These are phyloP conservation scores for Candida sp. DNA, from an alignment of 1,139 yeast species.

Conservation along the genomic window DNA sequence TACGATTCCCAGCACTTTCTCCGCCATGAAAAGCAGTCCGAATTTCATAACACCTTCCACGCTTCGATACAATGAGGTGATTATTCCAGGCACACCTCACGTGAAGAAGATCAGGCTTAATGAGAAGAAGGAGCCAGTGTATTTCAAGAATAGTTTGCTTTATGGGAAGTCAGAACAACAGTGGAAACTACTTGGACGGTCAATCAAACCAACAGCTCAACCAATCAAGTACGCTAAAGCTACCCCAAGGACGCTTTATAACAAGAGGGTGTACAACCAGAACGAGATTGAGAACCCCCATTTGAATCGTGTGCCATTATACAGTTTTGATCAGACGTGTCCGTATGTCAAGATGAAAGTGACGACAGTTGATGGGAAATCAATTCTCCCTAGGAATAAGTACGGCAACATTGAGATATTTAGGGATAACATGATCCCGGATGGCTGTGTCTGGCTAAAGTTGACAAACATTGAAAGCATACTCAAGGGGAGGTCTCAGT, in stretches of 20 bases:
- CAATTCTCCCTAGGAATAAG: constrained; percentile 30
- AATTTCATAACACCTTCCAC: constrained; percentile 30
- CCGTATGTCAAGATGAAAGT: constrained; percentile 25
- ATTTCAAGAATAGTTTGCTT: constrained; percentile 25
- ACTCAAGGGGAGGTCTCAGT: constrained; percentile 20
- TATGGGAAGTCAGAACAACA: constrained; percentile 41
- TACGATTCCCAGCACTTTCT: constrained; percentile 27
- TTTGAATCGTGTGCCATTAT: constrained; percentile 26
- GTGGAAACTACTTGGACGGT: constrained; percentile 44
- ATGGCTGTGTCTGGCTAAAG: constrained; percentile 33
- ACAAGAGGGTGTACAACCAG: constrained; percentile 22
- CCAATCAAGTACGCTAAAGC: constrained; percentile 27
- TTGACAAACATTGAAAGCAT: constrained; percentile 28
- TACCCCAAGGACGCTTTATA: constrained; percentile 28
- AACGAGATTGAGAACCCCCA: constrained; percentile 24
- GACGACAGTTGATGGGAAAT: constrained; percentile 10
- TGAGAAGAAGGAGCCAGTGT: constrained; percentile 22
- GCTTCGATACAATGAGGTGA: constrained; percentile 34
- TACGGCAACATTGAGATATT: constrained; percentile 42
- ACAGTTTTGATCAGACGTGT: constrained; percentile 36
- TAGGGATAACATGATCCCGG: constrained; percentile 36
- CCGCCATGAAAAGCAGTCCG: constrained; percentile 36
- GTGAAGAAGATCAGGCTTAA: constrained; percentile 21
- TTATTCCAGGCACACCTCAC: constrained; percentile 18
- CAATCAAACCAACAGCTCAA: constrained; percentile 24